Base-by-base conservation (phyloP, 2,329 filamentous ascomycete genomes). In the Clonostachys solani region DNA sequence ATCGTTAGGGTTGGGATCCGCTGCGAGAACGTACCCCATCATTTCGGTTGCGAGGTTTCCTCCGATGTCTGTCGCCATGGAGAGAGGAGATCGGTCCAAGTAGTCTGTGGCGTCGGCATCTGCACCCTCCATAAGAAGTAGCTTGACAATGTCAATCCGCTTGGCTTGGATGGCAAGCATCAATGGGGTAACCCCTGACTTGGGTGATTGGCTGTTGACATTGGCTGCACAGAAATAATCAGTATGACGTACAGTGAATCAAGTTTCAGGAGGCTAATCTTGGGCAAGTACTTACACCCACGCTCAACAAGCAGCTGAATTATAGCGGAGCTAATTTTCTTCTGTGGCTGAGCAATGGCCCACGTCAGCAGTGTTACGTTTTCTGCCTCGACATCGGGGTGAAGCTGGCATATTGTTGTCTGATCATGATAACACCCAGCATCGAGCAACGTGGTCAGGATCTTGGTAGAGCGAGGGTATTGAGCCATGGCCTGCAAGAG, bases 261-360 rank as follows among this genome's bases (percentile, higher is more conserved):
- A 33, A 13, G 7, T 29, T 23, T 40, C 15, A 33, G 37, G 12
- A 10, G 10, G 12, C 5, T 43, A 43, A 35, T 13, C 18, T 34
- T 49, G 48, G 54, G 52, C 18, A 16, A 29, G 23, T 6, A 57
- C 66, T 60, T 54, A 67, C 66, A 63, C 42, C 43, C 74, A 56
- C 51, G 71, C 58, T 56, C 64, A n/a, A 87, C 63, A 17, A 87
- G 65, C 43, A 80, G 61, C 51, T 77, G 69, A 47, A 87, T 77
- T 40, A 86, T 64, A 5, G 67, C 60, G 34, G 76, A 80, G 60
- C 80, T 83, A 44, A 86, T 72, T 50, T 74, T 75, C 60, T 85
- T 86, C 52, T 84, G 79, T 1, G 80, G 78, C 51, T 85, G 81
- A 7, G 79, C 64, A 45, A 87, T 67, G 0, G 80, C 74, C 83